Conservation (phyloP, 805 yeast species). For the Aciculoconidium aculeatum region DNA sequence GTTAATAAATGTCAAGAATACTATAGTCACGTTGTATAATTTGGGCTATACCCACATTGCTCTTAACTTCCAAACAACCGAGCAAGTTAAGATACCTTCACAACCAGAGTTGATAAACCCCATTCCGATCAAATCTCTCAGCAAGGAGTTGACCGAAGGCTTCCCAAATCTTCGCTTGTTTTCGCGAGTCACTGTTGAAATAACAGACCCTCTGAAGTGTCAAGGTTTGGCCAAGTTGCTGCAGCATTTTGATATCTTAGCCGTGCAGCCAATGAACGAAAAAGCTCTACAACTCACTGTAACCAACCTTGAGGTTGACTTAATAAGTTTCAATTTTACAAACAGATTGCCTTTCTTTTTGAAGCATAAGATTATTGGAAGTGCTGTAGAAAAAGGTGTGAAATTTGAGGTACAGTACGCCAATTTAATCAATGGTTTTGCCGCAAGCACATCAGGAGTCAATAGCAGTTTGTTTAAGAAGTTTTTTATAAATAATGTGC, state of each 20-base stretch:
- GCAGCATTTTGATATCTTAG: slow-evolving; percentile 65
- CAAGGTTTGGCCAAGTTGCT: slow-evolving; percentile 50
- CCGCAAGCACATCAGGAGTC: slow-evolving; percentile 10
- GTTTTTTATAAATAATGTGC: slow-evolving; percentile 63
- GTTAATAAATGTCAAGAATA: slow-evolving; percentile 40
- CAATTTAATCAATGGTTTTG: slow-evolving; percentile 40
- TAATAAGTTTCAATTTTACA: slow-evolving; percentile 66
- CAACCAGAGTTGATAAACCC: slow-evolving; percentile 42
- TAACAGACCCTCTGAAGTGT: slow-evolving; percentile 74
- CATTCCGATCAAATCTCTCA: slow-evolving; percentile 31
- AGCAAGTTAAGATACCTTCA: slow-evolving; percentile 47
- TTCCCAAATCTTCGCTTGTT: slow-evolving; percentile 41
- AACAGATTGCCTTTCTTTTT: slow-evolving; percentile 67
- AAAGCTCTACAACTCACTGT: slow-evolving; percentile 71
- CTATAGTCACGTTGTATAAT: slow-evolving; percentile 47
- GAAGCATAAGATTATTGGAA: slow-evolving; percentile 77
- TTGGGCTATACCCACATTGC: slow-evolving; percentile 77
- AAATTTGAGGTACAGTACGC: slow-evolving; percentile 74
- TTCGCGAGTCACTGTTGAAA: slow-evolving; percentile 67
- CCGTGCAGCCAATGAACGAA: slow-evolving; percentile 77
- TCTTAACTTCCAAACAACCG: slow-evolving; percentile 55
- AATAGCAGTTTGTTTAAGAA: slow-evolving; percentile 38
- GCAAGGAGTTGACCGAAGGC: slow-evolving; percentile 10
- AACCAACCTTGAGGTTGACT: slow-evolving; percentile 71
- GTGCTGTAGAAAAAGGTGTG: slow-evolving; percentile 78